Conservation (phyloP, 2,329 filamentous ascomycete genomes). For the Alternaria panax region DNA sequence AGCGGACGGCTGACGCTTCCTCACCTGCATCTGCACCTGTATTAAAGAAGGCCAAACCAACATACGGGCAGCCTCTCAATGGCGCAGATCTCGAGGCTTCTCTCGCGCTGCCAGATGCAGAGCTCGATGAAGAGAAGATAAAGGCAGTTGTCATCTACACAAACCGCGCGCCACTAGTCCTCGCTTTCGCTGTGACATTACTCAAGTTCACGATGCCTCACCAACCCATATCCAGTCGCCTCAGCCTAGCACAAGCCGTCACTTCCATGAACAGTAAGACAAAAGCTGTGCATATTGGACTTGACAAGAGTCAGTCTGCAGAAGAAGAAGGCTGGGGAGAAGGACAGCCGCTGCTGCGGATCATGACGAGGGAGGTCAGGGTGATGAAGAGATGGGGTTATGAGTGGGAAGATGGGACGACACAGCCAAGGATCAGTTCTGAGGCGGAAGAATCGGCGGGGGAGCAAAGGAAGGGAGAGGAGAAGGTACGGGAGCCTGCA, state of each 20-base stretch:
- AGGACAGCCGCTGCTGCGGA: slow-evolving; percentile 74
- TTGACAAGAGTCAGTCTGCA: slow-evolving; percentile 69
- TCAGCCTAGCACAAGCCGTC: slow-evolving; percentile 84
- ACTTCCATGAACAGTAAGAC: slow-evolving; percentile 81
- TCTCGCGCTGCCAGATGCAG: slow-evolving; percentile 64
- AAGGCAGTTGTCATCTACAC: slow-evolving; percentile 68
- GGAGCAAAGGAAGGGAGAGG: neutral
- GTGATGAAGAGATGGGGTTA: slow-evolving; percentile 83
- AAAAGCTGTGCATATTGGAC: slow-evolving; percentile 77
- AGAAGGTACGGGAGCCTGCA: slow-evolving; percentile 52
- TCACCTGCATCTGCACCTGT: slow-evolving; percentile 14
- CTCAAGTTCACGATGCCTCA: slow-evolving; percentile 83
- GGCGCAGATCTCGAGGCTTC: slow-evolving; percentile 69
- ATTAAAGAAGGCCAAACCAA: slow-evolving; percentile 47
- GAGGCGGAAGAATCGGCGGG: slow-evolving; percentile 14
- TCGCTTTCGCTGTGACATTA: slow-evolving; percentile 79
- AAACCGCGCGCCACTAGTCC: slow-evolving; percentile 81
- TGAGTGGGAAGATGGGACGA: slow-evolving; percentile 34
- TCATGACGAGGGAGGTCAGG: slow-evolving; percentile 76
- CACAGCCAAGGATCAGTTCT: slow-evolving; percentile 21
- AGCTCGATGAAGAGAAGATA: slow-evolving; percentile 67
- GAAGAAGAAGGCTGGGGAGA: slow-evolving; percentile 76
- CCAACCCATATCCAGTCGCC: slow-evolving; percentile 81
- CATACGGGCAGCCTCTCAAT: slow-evolving; percentile 40
- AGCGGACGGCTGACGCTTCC: slow-evolving; percentile 55